phyloP scores from a whole-genome alignment of 768 basidiomycete species.

The Clavulina sp. region DNA sequence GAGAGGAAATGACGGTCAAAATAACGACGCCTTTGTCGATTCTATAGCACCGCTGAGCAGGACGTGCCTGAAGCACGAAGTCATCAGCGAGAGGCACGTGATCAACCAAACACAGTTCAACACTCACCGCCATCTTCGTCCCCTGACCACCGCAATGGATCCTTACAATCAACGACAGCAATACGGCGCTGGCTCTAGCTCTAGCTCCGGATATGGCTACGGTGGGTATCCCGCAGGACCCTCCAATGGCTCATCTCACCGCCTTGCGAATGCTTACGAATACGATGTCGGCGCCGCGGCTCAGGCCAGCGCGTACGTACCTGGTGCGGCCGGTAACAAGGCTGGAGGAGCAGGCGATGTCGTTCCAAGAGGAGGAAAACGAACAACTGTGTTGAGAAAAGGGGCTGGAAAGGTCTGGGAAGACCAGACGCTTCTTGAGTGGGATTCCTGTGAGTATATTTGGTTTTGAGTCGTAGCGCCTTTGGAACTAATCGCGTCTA shows the following conservation, averaged over 20 bases:
- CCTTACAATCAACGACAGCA: slow-evolving; percentile 70
- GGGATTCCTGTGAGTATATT: slow-evolving; percentile 72
- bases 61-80: too few relatives aligned
- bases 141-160: too few relatives aligned
- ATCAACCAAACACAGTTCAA: too few relatives aligned
- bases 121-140: too few relatives aligned
- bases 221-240: slow-evolving; percentile 2
- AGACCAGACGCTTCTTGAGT: slow-evolving; percentile 89
- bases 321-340: slow-evolving; percentile 80
- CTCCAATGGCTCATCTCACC: slow-evolving; percentile 26
- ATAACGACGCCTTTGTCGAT: too few relatives aligned
- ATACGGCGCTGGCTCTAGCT: slow-evolving; percentile 36
- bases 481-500: background rate
- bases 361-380: slow-evolving; percentile 75
- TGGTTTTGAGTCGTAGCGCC: background rate
- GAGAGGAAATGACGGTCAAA: too few relatives aligned
- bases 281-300: slow-evolving; percentile 83
- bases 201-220: background rate
- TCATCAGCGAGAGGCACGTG: too few relatives aligned
- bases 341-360: slow-evolving; percentile 73
- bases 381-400: slow-evolving; percentile 85
- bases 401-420: slow-evolving; percentile 97
- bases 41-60: too few relatives aligned
- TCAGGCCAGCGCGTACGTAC: slow-evolving; percentile 83
- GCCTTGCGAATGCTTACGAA: slow-evolving; percentile 81